A percentile compares a stretch with the other conserved stretches of the same genome.
phyloP scores from a whole-genome alignment of 176 grass and related monocot species.

The Melocanna baccifera region DNA sequence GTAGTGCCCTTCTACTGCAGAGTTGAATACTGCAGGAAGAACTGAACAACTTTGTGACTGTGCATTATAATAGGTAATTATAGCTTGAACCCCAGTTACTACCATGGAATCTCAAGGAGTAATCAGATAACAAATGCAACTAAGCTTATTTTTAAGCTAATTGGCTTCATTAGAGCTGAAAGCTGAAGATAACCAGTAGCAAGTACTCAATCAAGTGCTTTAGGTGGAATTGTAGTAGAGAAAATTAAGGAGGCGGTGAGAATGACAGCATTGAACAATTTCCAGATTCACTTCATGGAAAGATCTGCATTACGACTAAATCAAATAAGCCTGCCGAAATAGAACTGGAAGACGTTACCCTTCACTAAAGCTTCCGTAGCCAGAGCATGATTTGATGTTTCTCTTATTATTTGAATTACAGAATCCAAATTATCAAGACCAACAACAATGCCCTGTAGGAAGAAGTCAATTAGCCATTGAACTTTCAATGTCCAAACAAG shows the following conservation, averaged over 20 bases:
- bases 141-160: conserved; percentile 16
- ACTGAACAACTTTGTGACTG: not conserved
- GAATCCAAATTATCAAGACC: conserved; percentile 97
- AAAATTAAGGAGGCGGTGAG: not conserved
- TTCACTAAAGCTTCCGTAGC: conserved; percentile 71
- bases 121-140: not conserved
- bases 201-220: not conserved
- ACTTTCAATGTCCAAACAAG: conserved; percentile 27
- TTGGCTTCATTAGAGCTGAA: not conserved
- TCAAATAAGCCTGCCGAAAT: not conserved
- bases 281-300: conserved; percentile 15
- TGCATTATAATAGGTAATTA: not conserved
- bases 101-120: not conserved
- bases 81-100: not conserved
- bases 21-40: not conserved
- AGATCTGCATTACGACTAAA: not conserved
- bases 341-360: conserved; percentile 38
- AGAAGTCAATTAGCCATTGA: conserved; percentile 22
- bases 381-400: conserved; percentile 57
- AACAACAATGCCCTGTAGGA: conserved; percentile 82
- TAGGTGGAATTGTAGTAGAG: not conserved
- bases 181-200: not conserved
- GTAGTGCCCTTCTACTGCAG: too few relatives aligned
- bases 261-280: not conserved
- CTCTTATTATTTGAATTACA: conserved; percentile 78